Evolutionary conservation across 495 filamentous ascomycete genomes (phyloP).

Genomic region (Amphirosellinia nigrospora): DNA sequence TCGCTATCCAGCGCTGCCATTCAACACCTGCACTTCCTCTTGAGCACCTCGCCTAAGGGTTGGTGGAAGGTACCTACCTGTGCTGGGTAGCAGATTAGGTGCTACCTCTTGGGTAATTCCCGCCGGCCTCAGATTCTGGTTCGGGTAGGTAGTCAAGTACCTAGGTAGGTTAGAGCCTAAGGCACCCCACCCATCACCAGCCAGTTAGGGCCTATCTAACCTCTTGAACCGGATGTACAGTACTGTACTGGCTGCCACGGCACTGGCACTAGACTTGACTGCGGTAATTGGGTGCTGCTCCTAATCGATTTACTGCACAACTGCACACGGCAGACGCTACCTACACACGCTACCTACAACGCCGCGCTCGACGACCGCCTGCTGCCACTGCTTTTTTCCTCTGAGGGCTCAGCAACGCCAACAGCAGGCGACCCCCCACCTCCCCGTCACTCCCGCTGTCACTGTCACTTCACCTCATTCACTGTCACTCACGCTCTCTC

Average conservation of each 20-base stretch:
- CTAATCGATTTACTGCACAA: conserved; percentile 5
- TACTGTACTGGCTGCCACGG: not conserved
- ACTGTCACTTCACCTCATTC: conserved; percentile 15
- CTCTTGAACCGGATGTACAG: conserved; percentile 6
- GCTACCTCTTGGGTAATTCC: too few species aligned
- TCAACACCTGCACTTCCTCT: too few species aligned
- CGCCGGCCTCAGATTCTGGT: too few species aligned
- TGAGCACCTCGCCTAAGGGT: too few species aligned
- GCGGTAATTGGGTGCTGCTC: conserved; percentile 1
- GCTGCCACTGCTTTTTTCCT: not conserved
- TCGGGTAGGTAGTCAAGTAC: too few species aligned
- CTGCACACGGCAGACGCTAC: not conserved
- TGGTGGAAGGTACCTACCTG: conserved; percentile 1
- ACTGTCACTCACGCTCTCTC: conserved; percentile 10
- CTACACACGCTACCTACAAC: too few species aligned
- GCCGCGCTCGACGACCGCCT: not conserved
- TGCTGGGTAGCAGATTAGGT: too few species aligned
- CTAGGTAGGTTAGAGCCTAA: not conserved
- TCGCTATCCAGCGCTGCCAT: not conserved
- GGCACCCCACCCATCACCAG: not conserved
- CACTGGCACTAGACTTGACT: too few species aligned
- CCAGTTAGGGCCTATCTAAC: conserved; percentile 18
- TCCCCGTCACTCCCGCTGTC: not conserved
- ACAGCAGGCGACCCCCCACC: not conserved
- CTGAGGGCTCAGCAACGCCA: not conserved